Percentiles rank a stretch among this genome's conserved stretches.
Conservation (phyloP, 176 grass and related monocot genomes). For the Eragrostis nindensis region DNA sequence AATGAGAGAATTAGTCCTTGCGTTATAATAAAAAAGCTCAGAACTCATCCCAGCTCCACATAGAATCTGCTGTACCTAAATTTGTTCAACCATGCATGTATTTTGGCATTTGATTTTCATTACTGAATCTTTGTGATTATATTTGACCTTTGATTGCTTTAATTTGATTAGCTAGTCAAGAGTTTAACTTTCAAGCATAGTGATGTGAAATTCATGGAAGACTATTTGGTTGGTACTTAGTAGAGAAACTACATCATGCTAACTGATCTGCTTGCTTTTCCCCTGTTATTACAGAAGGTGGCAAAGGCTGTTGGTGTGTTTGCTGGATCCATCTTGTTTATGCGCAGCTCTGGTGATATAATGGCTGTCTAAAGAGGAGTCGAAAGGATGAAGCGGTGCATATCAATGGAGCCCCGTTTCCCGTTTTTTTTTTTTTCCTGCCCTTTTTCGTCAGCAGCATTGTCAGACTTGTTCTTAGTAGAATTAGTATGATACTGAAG, state of each 20-base stretch:
- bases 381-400: background rate
- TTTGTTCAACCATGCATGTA: background rate
- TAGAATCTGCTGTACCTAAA: background rate
- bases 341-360: slow-evolving; percentile 55
- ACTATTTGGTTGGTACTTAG: background rate
- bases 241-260: background rate
- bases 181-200: background rate
- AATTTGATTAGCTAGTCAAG: background rate
- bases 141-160: background rate
- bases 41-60: background rate
- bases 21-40: background rate
- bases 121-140: background rate
- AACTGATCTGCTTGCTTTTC: slow-evolving; percentile 6
- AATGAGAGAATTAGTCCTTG: background rate
- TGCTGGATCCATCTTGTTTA: slow-evolving; percentile 55
- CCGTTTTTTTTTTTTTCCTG: background rate
- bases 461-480: slow-evolving; percentile 1
- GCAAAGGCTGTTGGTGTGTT: slow-evolving; percentile 54
- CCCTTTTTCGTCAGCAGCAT: background rate
- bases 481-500: slow-evolving; percentile 11
- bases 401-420: background rate
- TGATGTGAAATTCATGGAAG: background rate
- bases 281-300: slow-evolving; percentile 44
- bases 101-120: background rate
- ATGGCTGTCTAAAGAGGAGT: slow-evolving; percentile 49